These are phyloP conservation scores for Scolecobasidium constrictum DNA, from an alignment of 2,329 filamentous ascomycete species.

Conservation along the genomic window DNA sequence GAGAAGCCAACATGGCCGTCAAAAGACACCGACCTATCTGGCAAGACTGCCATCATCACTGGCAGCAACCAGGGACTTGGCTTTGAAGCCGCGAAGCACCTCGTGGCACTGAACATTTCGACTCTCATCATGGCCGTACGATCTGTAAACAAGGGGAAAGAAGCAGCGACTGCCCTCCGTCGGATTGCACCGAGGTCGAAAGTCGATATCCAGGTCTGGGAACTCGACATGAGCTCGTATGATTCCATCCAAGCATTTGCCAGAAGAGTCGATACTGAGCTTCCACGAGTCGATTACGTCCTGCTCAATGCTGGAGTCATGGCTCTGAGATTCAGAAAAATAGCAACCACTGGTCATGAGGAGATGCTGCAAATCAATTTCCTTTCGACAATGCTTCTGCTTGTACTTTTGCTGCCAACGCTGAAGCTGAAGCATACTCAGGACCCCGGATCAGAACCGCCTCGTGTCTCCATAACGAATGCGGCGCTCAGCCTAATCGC, in stretches of 20 bases:
- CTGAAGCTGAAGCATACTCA: slow-evolving; percentile 2
- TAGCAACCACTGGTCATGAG: slow-evolving; percentile 5
- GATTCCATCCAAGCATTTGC: slow-evolving; percentile 22
- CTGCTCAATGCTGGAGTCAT: slow-evolving; percentile 10
- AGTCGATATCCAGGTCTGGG: slow-evolving; percentile 20
- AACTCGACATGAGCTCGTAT: slow-evolving; percentile 25
- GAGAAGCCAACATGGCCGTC: slow-evolving; percentile 14
- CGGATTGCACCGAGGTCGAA: neutral
- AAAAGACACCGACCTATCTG: slow-evolving; percentile 1
- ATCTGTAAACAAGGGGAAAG: slow-evolving; percentile 14
- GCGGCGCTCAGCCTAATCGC: neutral
- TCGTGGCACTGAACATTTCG: slow-evolving; percentile 25
- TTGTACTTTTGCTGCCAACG: slow-evolving; percentile 8
- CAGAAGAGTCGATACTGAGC: neutral
- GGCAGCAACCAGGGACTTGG: slow-evolving; percentile 36
- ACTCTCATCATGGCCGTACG: slow-evolving; percentile 36
- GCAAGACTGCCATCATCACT: slow-evolving; percentile 25
- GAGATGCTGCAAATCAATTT: slow-evolving; percentile 6
- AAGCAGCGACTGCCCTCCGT: neutral
- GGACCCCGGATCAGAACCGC: neutral
- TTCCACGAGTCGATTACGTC: slow-evolving; percentile 5
- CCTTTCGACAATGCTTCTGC: slow-evolving; percentile 8
- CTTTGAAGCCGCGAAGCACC: slow-evolving; percentile 32
- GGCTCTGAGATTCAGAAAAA: neutral
- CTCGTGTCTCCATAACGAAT: neutral